Percentiles rank a stretch among this genome's conserved stretches.
Conservation (phyloP, 192 early-diverging fungal species). For the Podila verticillata region DNA sequence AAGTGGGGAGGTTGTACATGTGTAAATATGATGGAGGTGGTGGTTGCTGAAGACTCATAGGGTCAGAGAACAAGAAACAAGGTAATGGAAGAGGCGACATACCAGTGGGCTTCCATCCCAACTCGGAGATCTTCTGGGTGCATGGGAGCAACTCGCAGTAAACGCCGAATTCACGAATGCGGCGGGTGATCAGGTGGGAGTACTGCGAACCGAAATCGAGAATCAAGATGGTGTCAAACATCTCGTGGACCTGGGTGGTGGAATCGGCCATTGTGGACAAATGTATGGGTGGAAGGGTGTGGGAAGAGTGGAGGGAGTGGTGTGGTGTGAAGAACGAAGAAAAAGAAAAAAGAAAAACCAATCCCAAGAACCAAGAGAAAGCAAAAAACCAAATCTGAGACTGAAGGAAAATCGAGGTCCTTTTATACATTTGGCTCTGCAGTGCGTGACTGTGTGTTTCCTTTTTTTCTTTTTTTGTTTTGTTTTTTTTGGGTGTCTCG, state of each 20-base stretch:
- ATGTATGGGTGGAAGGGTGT: not conserved
- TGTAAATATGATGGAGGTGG: not conserved
- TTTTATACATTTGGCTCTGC: not conserved
- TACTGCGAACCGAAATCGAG: conserved; percentile 99
- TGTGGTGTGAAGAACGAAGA: conserved; percentile 1
- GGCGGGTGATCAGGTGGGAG: conserved; percentile 96
- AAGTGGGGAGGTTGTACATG: not conserved
- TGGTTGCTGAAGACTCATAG: not conserved
- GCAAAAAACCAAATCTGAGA: conserved; percentile 7
- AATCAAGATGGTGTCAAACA: conserved; percentile 97
- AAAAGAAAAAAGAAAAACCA: conserved; percentile 11
- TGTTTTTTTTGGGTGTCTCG: not conserved
- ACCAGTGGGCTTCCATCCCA: conserved; percentile 96
- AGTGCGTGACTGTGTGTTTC: not conserved
- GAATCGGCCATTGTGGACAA: conserved; percentile 39
- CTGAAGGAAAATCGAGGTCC: not conserved
- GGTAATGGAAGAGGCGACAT: conserved; percentile 2
- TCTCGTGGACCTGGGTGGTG: conserved; percentile 71
- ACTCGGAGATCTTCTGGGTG: conserved; percentile 92
- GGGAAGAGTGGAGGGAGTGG: not conserved
- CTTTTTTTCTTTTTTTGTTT: not conserved
- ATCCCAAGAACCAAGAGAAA: conserved; percentile 26
- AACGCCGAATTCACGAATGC: conserved; percentile 95
- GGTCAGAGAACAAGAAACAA: not conserved
- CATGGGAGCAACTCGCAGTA: conserved; percentile 99